Percentiles rank a stretch among this genome's conserved stretches.
Evolutionary conservation across 164 flowering plant genomes (phyloP).

Genomic region (Aristolochia fimbriata): DNA sequence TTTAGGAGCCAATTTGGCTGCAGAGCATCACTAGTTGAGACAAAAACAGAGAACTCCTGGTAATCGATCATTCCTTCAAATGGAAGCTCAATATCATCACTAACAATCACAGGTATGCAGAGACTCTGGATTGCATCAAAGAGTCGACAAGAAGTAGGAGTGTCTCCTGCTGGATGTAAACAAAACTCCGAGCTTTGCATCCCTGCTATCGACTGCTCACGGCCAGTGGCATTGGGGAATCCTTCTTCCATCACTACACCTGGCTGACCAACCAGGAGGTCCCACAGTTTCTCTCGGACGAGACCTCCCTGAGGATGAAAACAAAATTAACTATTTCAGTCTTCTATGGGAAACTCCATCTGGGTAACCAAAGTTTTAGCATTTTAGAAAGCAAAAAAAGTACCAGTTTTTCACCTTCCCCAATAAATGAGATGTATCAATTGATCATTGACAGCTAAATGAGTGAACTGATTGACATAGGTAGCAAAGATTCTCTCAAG

Average conservation of each 20-base stretch:
- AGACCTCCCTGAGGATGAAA: slow-evolving; percentile 53
- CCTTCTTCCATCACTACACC: slow-evolving; percentile 91
- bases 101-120: slow-evolving; percentile 89
- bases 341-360: too few relatives aligned
- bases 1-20: slow-evolving; percentile 60
- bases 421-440: too few relatives aligned
- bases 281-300: slow-evolving; percentile 83
- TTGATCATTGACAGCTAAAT: too few relatives aligned
- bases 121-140: slow-evolving; percentile 94
- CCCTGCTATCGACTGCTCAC: slow-evolving; percentile 82
- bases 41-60: slow-evolving; percentile 69
- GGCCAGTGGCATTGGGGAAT: slow-evolving; percentile 92
- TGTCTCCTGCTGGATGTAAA: slow-evolving; percentile 96
- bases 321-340: too few relatives aligned
- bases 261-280: slow-evolving; percentile 53
- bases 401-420: too few relatives aligned
- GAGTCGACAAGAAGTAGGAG: slow-evolving; percentile 91
- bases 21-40: slow-evolving; percentile 61
- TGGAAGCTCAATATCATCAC: slow-evolving; percentile 87
- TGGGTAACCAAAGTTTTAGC: too few relatives aligned
- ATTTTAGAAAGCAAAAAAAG: too few relatives aligned
- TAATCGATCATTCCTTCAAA: slow-evolving; percentile 89
- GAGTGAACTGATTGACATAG: too few relatives aligned
- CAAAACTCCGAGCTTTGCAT: slow-evolving; percentile 90
- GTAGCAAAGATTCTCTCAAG: too few relatives aligned